Conservation (phyloP, 2,329 filamentous ascomycete genomes). For the Fusarium verticillioides region DNA sequence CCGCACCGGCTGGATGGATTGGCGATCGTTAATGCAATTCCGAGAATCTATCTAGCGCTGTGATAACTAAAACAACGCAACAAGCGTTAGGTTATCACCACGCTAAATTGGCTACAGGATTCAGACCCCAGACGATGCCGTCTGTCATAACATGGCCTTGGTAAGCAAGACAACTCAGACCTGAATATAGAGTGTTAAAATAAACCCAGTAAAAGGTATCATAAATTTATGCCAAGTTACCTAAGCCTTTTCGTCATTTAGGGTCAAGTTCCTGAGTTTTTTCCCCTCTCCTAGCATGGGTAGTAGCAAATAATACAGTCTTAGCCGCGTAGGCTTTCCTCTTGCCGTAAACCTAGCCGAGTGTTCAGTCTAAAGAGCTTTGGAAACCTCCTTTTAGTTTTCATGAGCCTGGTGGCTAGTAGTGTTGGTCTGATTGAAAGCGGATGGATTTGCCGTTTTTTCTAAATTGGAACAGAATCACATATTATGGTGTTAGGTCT, state of each 20-base stretch:
- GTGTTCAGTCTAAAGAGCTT: neutral
- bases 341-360: neutral
- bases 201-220: neutral
- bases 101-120: slow-evolving; percentile 38
- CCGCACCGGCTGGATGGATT: slow-evolving; percentile 40
- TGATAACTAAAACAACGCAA: slow-evolving; percentile 43
- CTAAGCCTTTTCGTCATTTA: neutral
- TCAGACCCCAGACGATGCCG: slow-evolving; percentile 15
- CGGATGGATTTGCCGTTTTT: neutral
- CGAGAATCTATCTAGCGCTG: slow-evolving; percentile 46
- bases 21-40: slow-evolving; percentile 39
- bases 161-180: neutral
- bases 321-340: neutral
- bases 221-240: neutral
- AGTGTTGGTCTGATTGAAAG: neutral
- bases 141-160: slow-evolving; percentile 1
- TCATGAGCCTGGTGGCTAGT: neutral
- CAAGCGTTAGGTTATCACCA: slow-evolving; percentile 39
- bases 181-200: neutral
- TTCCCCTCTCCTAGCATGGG: neutral
- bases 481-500: neutral
- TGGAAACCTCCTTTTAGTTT: neutral
- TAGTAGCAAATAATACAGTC: slow-evolving; percentile 8
- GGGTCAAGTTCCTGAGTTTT: neutral
- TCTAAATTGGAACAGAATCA: neutral